These are phyloP conservation scores for Phaseolus lunatus DNA, from an alignment of 306 rosid genomes.

Conservation along the genomic window DNA sequence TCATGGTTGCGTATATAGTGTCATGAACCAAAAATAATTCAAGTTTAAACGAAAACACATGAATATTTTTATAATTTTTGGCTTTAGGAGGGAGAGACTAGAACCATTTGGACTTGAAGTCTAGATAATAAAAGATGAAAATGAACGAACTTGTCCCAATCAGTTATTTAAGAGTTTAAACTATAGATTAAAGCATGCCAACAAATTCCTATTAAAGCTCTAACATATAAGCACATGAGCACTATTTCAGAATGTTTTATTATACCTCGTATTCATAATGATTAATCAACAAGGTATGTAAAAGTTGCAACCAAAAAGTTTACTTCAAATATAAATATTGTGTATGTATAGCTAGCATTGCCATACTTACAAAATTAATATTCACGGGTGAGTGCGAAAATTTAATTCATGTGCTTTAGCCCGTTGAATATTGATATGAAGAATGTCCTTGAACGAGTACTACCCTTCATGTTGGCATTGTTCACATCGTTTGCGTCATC, in stretches of 20 bases:
- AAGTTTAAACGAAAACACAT: not conserved
- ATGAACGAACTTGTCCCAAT: not conserved
- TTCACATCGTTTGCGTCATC: slow-evolving; percentile 29
- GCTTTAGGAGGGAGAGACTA: not conserved
- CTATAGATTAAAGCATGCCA: not conserved
- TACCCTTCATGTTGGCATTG: not conserved
- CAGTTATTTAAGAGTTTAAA: not conserved
- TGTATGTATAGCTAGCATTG: slow-evolving; percentile 52
- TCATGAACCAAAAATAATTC: not conserved
- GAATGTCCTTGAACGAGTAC: not conserved
- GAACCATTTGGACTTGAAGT: not conserved
- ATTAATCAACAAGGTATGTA: slow-evolving; percentile 28
- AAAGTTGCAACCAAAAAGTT: slow-evolving; percentile 10
- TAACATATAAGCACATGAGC: slow-evolving; percentile 21
- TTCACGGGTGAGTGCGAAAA: not conserved
- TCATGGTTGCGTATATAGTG: not conserved
- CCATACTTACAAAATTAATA: slow-evolving; percentile 42
- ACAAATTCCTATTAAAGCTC: not conserved
- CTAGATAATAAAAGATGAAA: not conserved
- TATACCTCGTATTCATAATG: slow-evolving; percentile 26
- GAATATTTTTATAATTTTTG: not conserved
- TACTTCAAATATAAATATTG: slow-evolving; percentile 42
- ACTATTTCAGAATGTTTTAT: slow-evolving; percentile 15
- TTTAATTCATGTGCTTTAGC: not conserved
- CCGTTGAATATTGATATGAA: slow-evolving; percentile 9